A percentile compares a stretch with the other conserved stretches of the same genome.
These are phyloP conservation scores for Termitomyces sp. DNA, from an alignment of 768 basidiomycete genomes.

Conservation along the genomic window DNA sequence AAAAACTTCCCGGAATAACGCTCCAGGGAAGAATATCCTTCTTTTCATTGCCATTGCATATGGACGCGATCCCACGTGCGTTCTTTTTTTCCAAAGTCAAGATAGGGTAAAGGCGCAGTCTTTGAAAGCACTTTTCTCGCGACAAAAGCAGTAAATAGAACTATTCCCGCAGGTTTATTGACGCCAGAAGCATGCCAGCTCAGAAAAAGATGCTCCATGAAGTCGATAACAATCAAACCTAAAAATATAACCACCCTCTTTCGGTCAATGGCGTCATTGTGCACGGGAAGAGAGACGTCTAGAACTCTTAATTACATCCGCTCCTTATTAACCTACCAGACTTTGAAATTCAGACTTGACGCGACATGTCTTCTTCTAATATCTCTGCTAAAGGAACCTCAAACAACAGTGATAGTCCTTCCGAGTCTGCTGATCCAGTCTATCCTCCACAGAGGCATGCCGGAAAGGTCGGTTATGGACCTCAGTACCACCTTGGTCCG, in stretches of 20 bases:
- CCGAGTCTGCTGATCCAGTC: not conserved
- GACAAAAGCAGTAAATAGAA: not conserved
- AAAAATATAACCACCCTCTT: not conserved
- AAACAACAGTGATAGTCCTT: not conserved
- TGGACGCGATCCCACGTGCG: conserved; percentile 3
- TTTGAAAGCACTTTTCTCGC: not conserved
- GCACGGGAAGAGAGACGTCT: not conserved
- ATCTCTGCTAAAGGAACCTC: conserved; percentile 1
- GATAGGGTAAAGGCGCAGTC: not conserved
- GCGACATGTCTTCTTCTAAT: conserved; percentile 10
- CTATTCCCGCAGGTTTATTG: not conserved
- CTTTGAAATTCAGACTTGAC: not conserved
- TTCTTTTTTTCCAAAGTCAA: not conserved
- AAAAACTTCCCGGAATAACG: not conserved
- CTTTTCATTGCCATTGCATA: not conserved
- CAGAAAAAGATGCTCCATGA: not conserved
- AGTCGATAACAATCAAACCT: not conserved
- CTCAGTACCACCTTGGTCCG: conserved; percentile 29
- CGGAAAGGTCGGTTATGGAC: conserved; percentile 39
- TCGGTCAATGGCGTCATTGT: conserved; percentile 5
- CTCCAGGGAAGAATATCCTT: not conserved
- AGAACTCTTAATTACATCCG: not conserved
- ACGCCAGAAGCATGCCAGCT: not conserved
- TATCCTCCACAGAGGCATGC: conserved; percentile 41
- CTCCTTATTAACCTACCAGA: not conserved